A percentile compares a stretch with the other conserved stretches of the same genome.
Evolutionary conservation across 768 basidiomycete genomes (phyloP).

Genomic region (Tylopilus subfusipes): DNA sequence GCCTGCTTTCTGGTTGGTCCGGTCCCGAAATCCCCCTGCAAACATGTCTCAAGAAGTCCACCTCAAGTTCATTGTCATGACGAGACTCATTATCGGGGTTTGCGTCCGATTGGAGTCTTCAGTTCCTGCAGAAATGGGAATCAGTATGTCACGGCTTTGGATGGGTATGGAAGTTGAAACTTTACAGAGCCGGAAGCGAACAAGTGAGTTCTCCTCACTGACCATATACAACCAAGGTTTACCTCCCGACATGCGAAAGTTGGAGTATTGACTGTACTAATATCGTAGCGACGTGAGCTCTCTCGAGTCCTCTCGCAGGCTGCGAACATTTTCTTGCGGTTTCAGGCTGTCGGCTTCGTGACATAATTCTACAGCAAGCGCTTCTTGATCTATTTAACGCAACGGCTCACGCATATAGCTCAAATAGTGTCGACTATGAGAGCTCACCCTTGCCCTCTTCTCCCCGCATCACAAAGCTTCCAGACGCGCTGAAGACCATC

Average conservation of each 20-base stretch:
- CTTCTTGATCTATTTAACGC: slow-evolving; percentile 5
- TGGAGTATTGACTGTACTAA: no score
- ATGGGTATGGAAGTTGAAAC: not conserved
- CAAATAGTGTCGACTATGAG: not conserved
- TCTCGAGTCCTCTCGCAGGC: not conserved
- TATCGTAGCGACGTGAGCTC: slow-evolving; percentile 1
- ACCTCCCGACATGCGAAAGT: not conserved
- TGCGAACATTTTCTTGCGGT: slow-evolving; percentile 6
- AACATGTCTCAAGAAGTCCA: not conserved
- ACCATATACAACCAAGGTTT: not conserved
- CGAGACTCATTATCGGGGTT: not conserved
- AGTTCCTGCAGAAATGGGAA: no score
- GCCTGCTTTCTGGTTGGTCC: not conserved
- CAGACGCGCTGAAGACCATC: not conserved
- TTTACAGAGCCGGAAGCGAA: not conserved
- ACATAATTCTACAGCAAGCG: slow-evolving; percentile 11
- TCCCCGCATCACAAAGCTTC: not conserved
- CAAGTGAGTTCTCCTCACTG: not conserved
- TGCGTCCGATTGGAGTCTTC: not conserved
- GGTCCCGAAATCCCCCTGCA: not conserved
- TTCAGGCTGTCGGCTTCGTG: slow-evolving; percentile 4
- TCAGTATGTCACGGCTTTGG: not conserved
- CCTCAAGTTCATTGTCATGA: not conserved
- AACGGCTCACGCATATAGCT: slow-evolving; percentile 17
- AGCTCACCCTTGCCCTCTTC: slow-evolving; percentile 3